These are phyloP conservation scores for Globisporangium splendens DNA, from an alignment of 352 stramenopile genomes.

Conservation along the genomic window DNA sequence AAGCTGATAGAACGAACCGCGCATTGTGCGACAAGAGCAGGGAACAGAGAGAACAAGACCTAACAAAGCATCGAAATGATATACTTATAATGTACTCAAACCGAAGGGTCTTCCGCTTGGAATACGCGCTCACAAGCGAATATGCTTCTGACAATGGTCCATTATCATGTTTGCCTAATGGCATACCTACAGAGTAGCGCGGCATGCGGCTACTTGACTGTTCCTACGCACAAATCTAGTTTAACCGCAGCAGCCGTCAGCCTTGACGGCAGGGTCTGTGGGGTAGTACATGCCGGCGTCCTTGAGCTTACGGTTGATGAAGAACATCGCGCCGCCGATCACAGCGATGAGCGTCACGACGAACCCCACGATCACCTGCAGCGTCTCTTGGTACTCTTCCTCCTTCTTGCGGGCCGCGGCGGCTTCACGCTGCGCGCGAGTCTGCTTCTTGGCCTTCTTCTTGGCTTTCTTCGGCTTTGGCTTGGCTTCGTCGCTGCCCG, in stretches of 20 bases:
- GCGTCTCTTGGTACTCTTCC: conserved; percentile 60
- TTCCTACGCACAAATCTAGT: neutral
- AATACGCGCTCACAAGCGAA: no score
- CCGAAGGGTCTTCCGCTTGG: no score
- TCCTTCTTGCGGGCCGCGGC: conserved; percentile 59
- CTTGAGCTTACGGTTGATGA: conserved; percentile 87
- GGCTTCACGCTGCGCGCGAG: conserved; percentile 46
- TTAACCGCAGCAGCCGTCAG: conserved; percentile 43
- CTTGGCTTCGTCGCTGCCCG: conserved; percentile 26
- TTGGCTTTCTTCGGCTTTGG: conserved; percentile 51
- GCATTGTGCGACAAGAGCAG: no score
- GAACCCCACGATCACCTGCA: conserved; percentile 70
- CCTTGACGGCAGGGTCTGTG: conserved; percentile 44
- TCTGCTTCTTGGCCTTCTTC: conserved; percentile 67
- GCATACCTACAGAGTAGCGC: neutral
- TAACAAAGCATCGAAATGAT: neutral
- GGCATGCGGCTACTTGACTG: no score
- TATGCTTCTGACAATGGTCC: no score
- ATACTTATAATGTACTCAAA: conserved; percentile 16
- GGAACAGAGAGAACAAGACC: neutral
- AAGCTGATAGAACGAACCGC: no score
- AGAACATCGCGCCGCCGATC: conserved; percentile 48
- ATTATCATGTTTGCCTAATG: neutral
- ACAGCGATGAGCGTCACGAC: conserved; percentile 60
- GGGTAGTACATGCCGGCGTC: conserved; percentile 75